These are phyloP conservation scores for Fomes fomentarius DNA, from an alignment of 1,284 basidiomycete genomes.

Conservation along the genomic window DNA sequence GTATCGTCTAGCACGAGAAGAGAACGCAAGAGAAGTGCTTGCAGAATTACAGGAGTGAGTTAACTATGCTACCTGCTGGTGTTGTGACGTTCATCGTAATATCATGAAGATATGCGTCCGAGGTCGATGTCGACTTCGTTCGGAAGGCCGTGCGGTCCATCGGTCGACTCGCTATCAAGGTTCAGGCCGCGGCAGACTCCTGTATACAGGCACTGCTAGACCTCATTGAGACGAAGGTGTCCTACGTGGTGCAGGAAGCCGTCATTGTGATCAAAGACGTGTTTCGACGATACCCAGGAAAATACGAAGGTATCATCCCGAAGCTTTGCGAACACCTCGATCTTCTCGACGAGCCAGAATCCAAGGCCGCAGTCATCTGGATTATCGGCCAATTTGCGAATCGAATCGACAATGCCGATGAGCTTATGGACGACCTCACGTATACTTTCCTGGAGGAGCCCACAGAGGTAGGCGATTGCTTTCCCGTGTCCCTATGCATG, in stretches of 20 bases:
- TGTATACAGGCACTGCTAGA: constrained; percentile 89
- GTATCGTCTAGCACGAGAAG: constrained; percentile 90
- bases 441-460: constrained; percentile 94
- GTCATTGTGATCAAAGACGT: constrained; percentile 98
- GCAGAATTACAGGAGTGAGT: constrained; percentile 93
- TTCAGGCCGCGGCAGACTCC: constrained; percentile 84
- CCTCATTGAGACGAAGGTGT: constrained; percentile 92
- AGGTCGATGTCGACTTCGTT: constrained; percentile 98
- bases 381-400: constrained; percentile 98
- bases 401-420: constrained; percentile 94
- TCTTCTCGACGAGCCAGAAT: constrained; percentile 91
- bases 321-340: constrained; percentile 93
- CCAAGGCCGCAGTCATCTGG: constrained; percentile 98
- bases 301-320: constrained; percentile 95
- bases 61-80: not conserved
- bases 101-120: constrained; percentile 85
- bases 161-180: constrained; percentile 96
- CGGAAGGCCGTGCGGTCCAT: constrained; percentile 97
- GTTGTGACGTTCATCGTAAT: constrained; percentile 6
- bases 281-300: constrained; percentile 96
- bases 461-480: constrained; percentile 79
- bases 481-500: too few relatives aligned
- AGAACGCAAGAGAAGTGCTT: constrained; percentile 90
- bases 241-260: constrained; percentile 97
- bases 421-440: constrained; percentile 91